Evolutionary conservation across 2,329 filamentous ascomycete species (phyloP).

Genomic region (Aspergillus novofumigatus): DNA sequence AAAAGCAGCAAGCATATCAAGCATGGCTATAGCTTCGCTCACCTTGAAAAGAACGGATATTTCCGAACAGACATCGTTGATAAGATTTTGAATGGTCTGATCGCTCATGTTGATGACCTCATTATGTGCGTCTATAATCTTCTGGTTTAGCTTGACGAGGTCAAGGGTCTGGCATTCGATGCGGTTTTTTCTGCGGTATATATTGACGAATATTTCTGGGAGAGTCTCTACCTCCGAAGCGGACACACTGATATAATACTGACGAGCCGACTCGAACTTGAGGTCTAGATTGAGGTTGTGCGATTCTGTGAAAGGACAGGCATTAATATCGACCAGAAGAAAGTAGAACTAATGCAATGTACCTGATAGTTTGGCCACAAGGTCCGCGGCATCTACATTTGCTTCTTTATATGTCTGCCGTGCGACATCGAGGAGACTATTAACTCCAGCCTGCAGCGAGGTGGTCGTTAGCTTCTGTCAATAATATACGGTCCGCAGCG

Average conservation of each 20-base stretch:
- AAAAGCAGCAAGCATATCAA: slow-evolving; percentile 82
- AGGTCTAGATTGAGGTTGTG: slow-evolving; percentile 61
- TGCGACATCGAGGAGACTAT: slow-evolving; percentile 81
- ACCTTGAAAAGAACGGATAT: slow-evolving; percentile 74
- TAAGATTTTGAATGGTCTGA: slow-evolving; percentile 65
- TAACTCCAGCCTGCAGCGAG: slow-evolving; percentile 62
- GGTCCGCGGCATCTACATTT: slow-evolving; percentile 69
- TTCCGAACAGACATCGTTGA: slow-evolving; percentile 66
- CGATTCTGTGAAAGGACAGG: slow-evolving; percentile 43
- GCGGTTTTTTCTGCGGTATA: slow-evolving; percentile 64
- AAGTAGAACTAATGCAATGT: slow-evolving; percentile 1
- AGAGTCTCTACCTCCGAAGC: slow-evolving; percentile 59
- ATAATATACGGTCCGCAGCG: background rate
- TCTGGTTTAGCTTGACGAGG: slow-evolving; percentile 73
- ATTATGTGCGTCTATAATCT: slow-evolving; percentile 74
- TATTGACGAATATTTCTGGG: slow-evolving; percentile 73
- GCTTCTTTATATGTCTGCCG: slow-evolving; percentile 86
- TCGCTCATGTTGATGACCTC: slow-evolving; percentile 84
- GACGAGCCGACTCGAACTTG: slow-evolving; percentile 71
- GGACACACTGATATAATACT: slow-evolving; percentile 72
- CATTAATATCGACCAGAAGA: background rate
- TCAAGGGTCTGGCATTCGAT: slow-evolving; percentile 85
- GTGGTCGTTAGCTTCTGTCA: background rate
- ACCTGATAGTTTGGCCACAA: slow-evolving; percentile 67
- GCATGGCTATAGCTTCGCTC: slow-evolving; percentile 77